Percentiles rank a stretch among this genome's conserved stretches.
phyloP scores from a whole-genome alignment of 257 asterid genomes.

The Capsicum rhomboideum region DNA sequence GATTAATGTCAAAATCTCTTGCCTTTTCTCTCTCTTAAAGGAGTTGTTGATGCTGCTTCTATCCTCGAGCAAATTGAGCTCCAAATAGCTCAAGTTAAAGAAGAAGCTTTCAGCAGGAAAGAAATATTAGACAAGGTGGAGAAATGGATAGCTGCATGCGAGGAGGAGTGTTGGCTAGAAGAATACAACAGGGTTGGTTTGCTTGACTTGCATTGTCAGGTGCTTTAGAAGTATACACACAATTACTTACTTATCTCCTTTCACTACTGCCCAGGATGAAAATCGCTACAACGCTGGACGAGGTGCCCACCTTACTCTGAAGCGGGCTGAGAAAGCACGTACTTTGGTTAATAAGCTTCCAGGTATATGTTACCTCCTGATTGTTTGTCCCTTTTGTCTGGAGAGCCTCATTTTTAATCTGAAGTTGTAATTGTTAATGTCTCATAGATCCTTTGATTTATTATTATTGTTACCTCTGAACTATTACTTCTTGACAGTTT shows the following conservation, averaged over 20 bases:
- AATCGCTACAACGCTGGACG: conserved; percentile 95
- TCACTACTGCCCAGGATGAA: conserved; percentile 50
- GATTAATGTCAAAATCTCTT: conserved; percentile 1
- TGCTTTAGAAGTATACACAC: conserved; percentile 7
- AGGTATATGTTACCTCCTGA: conserved; percentile 32
- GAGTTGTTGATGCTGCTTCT: conserved; percentile 77
- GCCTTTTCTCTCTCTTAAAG: conserved; percentile 26
- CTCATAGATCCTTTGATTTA: background rate
- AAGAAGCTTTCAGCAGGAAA: conserved; percentile 85
- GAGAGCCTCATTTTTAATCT: background rate
- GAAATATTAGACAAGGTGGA: conserved; percentile 94
- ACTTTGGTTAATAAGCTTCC: conserved; percentile 84
- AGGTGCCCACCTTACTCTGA: conserved; percentile 94
- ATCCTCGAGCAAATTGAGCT: conserved; percentile 87
- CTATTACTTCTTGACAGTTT: background rate
- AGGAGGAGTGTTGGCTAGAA: conserved; percentile 99
- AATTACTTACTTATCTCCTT: background rate
- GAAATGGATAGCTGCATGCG: conserved; percentile 95
- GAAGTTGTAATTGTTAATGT: background rate
- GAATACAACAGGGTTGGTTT: conserved; percentile 81
- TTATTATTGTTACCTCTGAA: background rate
- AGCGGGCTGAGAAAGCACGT: conserved; percentile 98
- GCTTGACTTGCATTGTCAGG: conserved; percentile 2
- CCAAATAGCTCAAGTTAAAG: conserved; percentile 79
- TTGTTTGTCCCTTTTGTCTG: background rate